Evolutionary conservation across 73 alveolate species (phyloP).

Genomic region (Paramecium sonneborni): DNA sequence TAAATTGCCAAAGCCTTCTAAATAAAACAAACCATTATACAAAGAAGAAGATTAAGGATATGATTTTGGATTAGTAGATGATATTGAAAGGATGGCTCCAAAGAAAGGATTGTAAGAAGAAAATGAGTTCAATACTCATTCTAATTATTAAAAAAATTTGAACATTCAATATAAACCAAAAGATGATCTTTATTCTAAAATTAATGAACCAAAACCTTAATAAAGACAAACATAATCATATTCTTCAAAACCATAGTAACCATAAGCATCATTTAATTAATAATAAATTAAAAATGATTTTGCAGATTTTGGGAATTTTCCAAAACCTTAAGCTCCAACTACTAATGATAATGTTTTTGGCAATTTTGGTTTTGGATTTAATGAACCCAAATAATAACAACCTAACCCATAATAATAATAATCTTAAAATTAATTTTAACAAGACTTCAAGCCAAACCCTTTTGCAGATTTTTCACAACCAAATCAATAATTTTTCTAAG

Average conservation of each 20-base stretch:
- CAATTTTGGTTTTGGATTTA: background rate
- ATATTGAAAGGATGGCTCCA: conserved; percentile 20
- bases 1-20: background rate
- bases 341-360: conserved; percentile 37
- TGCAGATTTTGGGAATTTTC: conserved; percentile 21
- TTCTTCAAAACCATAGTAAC: background rate
- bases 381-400: background rate
- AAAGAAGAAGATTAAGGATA: conserved; percentile 22
- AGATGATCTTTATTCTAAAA: background rate
- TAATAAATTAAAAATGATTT: conserved; percentile 3
- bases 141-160: background rate
- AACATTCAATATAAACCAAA: background rate
- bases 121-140: background rate
- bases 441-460: background rate
- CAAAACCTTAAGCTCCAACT: background rate
- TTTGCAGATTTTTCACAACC: background rate
- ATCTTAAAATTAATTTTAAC: background rate
- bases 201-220: background rate
- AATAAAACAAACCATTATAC: conserved; percentile 8
- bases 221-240: conserved; percentile 26
- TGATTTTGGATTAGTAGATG: conserved; percentile 34
- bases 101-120: background rate
- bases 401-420: background rate
- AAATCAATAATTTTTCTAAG: background rate
- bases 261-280: background rate